Conservation (phyloP, 2,329 filamentous ascomycete genomes). For the Xylariales sp. region DNA sequence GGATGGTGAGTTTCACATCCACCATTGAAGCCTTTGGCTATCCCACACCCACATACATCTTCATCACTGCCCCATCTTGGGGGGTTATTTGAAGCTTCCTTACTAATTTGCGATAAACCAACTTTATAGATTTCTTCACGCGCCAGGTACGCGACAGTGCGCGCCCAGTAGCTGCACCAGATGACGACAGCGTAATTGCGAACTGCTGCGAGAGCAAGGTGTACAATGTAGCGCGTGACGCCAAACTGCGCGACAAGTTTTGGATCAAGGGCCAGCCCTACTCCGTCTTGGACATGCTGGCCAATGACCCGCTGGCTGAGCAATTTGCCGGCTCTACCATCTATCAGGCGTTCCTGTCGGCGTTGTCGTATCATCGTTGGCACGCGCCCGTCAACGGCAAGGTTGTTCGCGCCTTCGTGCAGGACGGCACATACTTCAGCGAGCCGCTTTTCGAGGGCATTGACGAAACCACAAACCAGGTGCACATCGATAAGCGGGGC, state of each 20-base stretch:
- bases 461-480: conserved; percentile 13
- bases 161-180: conserved; percentile 42
- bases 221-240: conserved; percentile 30
- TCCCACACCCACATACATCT: too few species aligned
- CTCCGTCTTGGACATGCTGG: conserved; percentile 49
- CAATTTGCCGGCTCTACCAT: conserved; percentile 51
- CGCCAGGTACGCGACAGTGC: conserved; percentile 40
- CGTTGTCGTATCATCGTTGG: conserved; percentile 59
- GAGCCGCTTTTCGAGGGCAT: conserved; percentile 46
- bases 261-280: conserved; percentile 59
- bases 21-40: too few species aligned
- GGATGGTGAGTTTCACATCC: conserved; percentile 48
- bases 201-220: conserved; percentile 55
- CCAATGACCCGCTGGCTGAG: conserved; percentile 36
- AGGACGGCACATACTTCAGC: conserved; percentile 55
- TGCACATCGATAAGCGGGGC: conserved; percentile 22
- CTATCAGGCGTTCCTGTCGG: conserved; percentile 57
- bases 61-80: too few species aligned
- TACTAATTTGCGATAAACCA: too few species aligned
- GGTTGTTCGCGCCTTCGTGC: conserved; percentile 44
- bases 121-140: conserved; percentile 47
- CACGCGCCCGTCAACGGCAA: conserved; percentile 54
- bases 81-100: too few species aligned
- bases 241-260: conserved; percentile 46
- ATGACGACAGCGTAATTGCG: conserved; percentile 45